Evolutionary conservation across 2,329 filamentous ascomycete species (phyloP).

Genomic region (Fusarium torulosum): DNA sequence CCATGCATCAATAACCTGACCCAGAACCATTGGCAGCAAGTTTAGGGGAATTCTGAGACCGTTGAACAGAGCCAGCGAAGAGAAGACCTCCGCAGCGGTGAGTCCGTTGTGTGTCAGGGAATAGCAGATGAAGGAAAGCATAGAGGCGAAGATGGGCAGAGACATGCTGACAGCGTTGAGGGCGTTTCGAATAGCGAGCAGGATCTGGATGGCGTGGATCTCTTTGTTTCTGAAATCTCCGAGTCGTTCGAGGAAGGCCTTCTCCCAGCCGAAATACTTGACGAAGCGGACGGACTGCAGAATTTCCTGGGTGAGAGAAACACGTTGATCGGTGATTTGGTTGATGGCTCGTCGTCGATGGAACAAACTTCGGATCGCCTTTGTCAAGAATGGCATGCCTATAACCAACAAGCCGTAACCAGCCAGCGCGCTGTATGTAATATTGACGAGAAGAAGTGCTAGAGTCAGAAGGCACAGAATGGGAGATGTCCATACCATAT

Average conservation of each 20-base stretch:
- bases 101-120: constrained; percentile 75
- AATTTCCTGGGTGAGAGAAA: constrained; percentile 92
- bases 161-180: constrained; percentile 88
- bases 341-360: constrained; percentile 83
- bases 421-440: constrained; percentile 89
- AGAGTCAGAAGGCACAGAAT: constrained; percentile 83
- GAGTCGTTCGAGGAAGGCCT: constrained; percentile 82
- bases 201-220: constrained; percentile 84
- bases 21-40: constrained; percentile 86
- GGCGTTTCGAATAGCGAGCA: constrained; percentile 85
- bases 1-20: constrained; percentile 90
- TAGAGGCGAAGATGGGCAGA: constrained; percentile 92
- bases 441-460: constrained; percentile 83
- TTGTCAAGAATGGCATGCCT: constrained; percentile 81
- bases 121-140: constrained; percentile 92
- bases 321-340: constrained; percentile 92
- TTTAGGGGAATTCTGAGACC: constrained; percentile 90
- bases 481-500: constrained; percentile 90
- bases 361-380: constrained; percentile 82
- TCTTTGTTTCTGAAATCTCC: constrained; percentile 80
- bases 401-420: constrained; percentile 87
- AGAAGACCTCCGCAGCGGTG: constrained; percentile 85
- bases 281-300: constrained; percentile 92
- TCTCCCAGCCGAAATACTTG: constrained; percentile 97
- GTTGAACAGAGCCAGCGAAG: constrained; percentile 96